Base-by-base conservation (phyloP, 306 rosid genomes). In the Rosa persica region DNA sequence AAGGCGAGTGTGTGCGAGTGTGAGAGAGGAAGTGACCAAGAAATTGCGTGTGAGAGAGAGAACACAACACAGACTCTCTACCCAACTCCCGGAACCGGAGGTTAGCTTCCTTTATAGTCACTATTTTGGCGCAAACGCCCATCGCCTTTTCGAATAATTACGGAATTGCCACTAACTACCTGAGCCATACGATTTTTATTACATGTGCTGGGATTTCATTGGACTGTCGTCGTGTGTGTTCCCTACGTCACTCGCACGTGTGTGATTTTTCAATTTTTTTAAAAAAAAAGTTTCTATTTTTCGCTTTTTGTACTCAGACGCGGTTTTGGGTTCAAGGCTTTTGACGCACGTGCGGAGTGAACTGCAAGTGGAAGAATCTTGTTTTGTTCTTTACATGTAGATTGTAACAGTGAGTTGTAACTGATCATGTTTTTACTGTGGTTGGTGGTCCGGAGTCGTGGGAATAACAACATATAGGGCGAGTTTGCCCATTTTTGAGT, bases 31-130 rank as follows among this genome's bases (percentile, higher is more conserved):
- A 76, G 70, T 75, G 67, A 67, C 79, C 67, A 58, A 44, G 80
- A 81, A 80, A 69, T 61, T 44, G 17, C 73, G 34, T 16, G 38
- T 27, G 76, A 76, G 76, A 70, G 80, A 43, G 34, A 48, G 43
- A 52, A 43, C 4, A 38, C 40, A 58, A 40, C 48, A 58, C 25
- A 27, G 9, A 81, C 81, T 20, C 86, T 70, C 84, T 2, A 81
- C 89, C 76, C 64, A 81, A 72, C 72, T 78, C 70, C 65, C 52
- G 65, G 66, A 13, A 12, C n/a, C n/a, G n/a, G 0, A 75, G 70
- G 40, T 60, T 27, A n/a, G 40, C 39, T 5, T 0, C 5, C 2
- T 16, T 47, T 86, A 66, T 49, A 58, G 12, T 4, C 4, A 20
- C n/a, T 4, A 3, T 5, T 30, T 23, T 38, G 54, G 34, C 55